Conservation (phyloP, 192 early-diverging fungal species). For the Funneliformis geosporum region DNA sequence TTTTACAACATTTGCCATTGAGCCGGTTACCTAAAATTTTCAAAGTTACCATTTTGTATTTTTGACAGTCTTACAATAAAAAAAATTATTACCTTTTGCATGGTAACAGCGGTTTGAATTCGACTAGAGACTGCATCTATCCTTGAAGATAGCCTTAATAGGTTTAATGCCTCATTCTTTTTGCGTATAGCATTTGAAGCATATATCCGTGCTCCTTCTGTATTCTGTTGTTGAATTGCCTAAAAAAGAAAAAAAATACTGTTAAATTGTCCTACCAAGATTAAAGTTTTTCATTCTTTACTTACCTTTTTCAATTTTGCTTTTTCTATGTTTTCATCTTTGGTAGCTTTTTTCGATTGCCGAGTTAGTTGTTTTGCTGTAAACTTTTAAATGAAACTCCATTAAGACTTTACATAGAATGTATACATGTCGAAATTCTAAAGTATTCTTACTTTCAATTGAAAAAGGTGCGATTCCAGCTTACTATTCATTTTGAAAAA, state of each 20-base stretch:
- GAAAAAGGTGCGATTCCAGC: constrained; percentile 3
- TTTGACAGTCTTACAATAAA: not conserved
- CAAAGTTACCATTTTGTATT: not conserved
- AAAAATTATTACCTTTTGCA: constrained; percentile 63
- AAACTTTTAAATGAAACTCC: constrained; percentile 57
- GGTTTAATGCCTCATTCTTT: constrained; percentile 90
- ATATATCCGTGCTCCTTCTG: constrained; percentile 91
- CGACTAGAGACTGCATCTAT: constrained; percentile 90
- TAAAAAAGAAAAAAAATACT: constrained; percentile 29
- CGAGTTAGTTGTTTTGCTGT: constrained; percentile 87
- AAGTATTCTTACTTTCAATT: constrained; percentile 6
- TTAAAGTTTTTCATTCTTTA: not conserved
- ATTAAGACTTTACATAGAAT: not conserved
- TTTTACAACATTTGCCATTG: constrained; percentile 87
- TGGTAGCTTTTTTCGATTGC: constrained; percentile 81
- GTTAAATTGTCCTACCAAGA: not conserved
- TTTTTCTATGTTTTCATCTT: constrained; percentile 83
- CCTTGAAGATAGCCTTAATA: constrained; percentile 83
- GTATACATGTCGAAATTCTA: no score
- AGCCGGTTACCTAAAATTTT: constrained; percentile 61
- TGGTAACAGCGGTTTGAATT: constrained; percentile 93
- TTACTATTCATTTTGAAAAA: not conserved
- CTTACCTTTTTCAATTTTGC: constrained; percentile 85
- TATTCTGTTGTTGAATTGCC: constrained; percentile 92
- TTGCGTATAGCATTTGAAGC: constrained; percentile 97